Evolutionary conservation across 2,329 filamentous ascomycete species (phyloP).

Genomic region (Sarocladium oryzae): DNA sequence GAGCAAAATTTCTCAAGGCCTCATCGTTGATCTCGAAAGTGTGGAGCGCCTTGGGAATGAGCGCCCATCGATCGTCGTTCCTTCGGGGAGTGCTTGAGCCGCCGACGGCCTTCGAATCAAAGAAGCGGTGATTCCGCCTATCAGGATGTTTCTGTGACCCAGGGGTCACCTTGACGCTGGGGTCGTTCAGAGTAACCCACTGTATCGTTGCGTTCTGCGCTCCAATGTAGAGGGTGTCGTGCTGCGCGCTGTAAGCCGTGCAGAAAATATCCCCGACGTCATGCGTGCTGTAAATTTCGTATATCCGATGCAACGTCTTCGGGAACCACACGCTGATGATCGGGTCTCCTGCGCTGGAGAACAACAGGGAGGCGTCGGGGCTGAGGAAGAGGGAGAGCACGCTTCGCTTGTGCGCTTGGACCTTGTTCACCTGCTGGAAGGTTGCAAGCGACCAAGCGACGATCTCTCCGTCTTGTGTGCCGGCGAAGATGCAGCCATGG

Average conservation of each 20-base stretch:
- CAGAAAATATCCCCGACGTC: slow-evolving; percentile 96
- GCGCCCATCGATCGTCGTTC: slow-evolving; percentile 49
- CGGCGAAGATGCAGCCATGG: slow-evolving; percentile 78
- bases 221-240: slow-evolving; percentile 82
- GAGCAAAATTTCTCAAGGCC: slow-evolving; percentile 81
- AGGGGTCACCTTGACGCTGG: slow-evolving; percentile 50
- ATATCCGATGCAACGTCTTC: slow-evolving; percentile 65
- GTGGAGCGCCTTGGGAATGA: slow-evolving; percentile 46
- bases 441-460: slow-evolving; percentile 85
- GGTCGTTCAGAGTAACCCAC: slow-evolving; percentile 74
- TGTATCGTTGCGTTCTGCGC: slow-evolving; percentile 93
- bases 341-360: slow-evolving; percentile 89
- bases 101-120: slow-evolving; percentile 82
- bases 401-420: slow-evolving; percentile 87
- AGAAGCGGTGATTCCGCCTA: slow-evolving; percentile 78
- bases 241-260: slow-evolving; percentile 74
- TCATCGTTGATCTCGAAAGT: slow-evolving; percentile 75
- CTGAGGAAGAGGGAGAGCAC: slow-evolving; percentile 81
- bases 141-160: slow-evolving; percentile 66
- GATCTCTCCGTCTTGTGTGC: slow-evolving; percentile 90
- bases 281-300: slow-evolving; percentile 87
- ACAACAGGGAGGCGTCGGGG: slow-evolving; percentile 66
- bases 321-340: slow-evolving; percentile 94
- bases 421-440: slow-evolving; percentile 69
- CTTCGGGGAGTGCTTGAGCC: slow-evolving; percentile 72